Evolutionary conservation across 2,329 filamentous ascomycete genomes (phyloP).

Genomic region (Zalaria sp.): DNA sequence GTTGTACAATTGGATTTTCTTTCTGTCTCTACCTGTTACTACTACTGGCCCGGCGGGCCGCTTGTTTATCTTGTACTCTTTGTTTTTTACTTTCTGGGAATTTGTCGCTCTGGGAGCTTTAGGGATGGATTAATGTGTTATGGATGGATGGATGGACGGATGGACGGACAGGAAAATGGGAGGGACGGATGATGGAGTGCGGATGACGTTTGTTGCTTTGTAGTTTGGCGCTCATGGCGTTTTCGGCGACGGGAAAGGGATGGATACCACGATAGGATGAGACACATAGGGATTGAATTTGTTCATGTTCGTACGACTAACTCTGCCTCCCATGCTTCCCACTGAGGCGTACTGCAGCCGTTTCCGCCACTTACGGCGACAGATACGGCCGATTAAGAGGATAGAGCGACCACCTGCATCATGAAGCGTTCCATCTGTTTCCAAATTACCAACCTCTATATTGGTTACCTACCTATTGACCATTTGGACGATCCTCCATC

Average conservation of each 20-base stretch:
- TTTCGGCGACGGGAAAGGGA: background rate
- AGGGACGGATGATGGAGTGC: no score
- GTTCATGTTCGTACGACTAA: background rate
- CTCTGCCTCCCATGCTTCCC: no score
- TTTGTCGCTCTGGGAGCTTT: background rate
- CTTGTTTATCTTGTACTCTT: no score
- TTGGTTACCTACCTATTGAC: no score
- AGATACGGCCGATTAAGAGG: no score
- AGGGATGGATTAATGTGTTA: background rate
- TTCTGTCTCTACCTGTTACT: background rate
- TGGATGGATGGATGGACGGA: background rate
- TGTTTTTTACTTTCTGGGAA: no score
- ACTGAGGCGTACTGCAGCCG: no score
- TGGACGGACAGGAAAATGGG: background rate
- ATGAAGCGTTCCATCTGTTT: no score
- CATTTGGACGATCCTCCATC: no score
- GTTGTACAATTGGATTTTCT: background rate
- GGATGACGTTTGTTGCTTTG: background rate
- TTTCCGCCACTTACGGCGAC: no score
- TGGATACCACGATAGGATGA: background rate
- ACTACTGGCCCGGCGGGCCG: background rate
- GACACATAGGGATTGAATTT: background rate
- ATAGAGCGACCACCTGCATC: no score
- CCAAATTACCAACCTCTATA: no score
- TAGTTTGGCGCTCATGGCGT: background rate